Conservation (phyloP, 352 stramenopile species). For the Globisporangium carolinianum region DNA sequence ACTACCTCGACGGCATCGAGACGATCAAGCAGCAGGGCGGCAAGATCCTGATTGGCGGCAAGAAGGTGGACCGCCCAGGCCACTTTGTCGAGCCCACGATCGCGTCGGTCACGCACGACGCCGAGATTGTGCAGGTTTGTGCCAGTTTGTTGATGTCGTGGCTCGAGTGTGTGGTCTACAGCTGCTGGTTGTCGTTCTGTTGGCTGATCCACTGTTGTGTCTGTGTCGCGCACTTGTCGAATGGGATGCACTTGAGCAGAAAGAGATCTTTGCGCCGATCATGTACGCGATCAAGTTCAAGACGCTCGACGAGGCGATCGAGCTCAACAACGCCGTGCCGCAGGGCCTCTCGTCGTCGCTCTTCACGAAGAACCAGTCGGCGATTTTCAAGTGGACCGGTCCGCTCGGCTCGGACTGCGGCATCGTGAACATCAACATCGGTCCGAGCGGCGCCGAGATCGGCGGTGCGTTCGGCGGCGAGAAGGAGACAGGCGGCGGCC, state of each 20-base stretch:
- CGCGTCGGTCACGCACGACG: slow-evolving; percentile 73
- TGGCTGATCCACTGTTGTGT: too few relatives aligned
- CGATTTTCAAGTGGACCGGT: slow-evolving; percentile 92
- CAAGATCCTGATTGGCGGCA: slow-evolving; percentile 86
- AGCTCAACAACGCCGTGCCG: slow-evolving; percentile 89
- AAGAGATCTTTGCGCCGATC: slow-evolving; percentile 90
- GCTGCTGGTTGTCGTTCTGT: too few relatives aligned
- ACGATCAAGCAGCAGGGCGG: slow-evolving; percentile 84
- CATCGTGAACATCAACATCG: slow-evolving; percentile 93
- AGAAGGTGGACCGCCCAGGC: slow-evolving; percentile 66
- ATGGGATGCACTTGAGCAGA: slow-evolving; percentile 12
- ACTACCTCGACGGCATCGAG: slow-evolving; percentile 81
- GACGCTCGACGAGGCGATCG: slow-evolving; percentile 87
- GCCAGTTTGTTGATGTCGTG: neutral
- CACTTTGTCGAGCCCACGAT: slow-evolving; percentile 92
- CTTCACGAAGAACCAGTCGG: slow-evolving; percentile 88
- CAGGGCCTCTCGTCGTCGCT: slow-evolving; percentile 89
- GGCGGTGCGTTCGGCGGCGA: slow-evolving; percentile 90
- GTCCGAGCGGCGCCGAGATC: slow-evolving; percentile 89
- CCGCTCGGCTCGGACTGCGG: slow-evolving; percentile 87
- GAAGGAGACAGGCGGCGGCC: slow-evolving; percentile 89
- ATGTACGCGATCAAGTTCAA: slow-evolving; percentile 90
- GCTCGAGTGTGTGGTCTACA: neutral
- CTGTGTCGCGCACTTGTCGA: too few relatives aligned
- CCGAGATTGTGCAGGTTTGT: slow-evolving; percentile 59